phyloP scores from a whole-genome alignment of 345 rosid genomes.

The Aegle marmelos region DNA sequence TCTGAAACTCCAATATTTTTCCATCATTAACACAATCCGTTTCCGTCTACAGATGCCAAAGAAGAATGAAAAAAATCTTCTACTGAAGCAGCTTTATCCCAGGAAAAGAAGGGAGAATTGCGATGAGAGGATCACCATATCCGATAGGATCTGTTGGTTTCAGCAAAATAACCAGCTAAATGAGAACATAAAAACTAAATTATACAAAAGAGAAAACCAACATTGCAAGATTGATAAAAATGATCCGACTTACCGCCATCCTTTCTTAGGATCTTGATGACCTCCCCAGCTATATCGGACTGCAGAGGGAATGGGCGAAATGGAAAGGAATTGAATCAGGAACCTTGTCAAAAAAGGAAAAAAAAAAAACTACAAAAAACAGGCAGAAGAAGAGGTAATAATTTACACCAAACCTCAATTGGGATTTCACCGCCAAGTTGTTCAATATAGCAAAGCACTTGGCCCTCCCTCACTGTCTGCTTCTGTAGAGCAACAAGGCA shows the following conservation, averaged over 20 bases:
- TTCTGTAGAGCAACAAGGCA: conserved; percentile 47
- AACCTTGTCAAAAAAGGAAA: neutral
- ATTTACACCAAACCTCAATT: conserved; percentile 49
- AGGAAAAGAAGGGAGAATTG: conserved; percentile 83
- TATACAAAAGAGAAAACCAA: neutral
- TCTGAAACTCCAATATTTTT: neutral
- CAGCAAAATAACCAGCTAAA: conserved; percentile 8
- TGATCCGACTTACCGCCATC: conserved; percentile 64
- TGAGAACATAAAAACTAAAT: neutral
- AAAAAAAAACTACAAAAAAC: neutral
- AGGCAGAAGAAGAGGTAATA: neutral
- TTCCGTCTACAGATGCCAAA: neutral
- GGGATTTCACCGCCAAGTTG: conserved; percentile 85
- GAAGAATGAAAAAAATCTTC: conserved; percentile 10
- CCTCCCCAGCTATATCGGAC: conserved; percentile 82
- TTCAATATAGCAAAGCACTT: conserved; percentile 77
- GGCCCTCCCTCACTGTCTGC: conserved; percentile 88
- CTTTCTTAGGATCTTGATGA: conserved; percentile 64
- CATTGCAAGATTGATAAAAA: neutral
- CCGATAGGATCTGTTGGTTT: conserved; percentile 74
- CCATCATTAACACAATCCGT: neutral
- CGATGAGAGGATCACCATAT: conserved; percentile 76
- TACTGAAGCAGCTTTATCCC: conserved; percentile 90
- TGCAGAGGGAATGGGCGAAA: conserved; percentile 29
- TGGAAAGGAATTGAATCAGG: neutral